phyloP scores from a whole-genome alignment of 2,329 filamentous ascomycete genomes.

The Neocucurbitaria cava region DNA sequence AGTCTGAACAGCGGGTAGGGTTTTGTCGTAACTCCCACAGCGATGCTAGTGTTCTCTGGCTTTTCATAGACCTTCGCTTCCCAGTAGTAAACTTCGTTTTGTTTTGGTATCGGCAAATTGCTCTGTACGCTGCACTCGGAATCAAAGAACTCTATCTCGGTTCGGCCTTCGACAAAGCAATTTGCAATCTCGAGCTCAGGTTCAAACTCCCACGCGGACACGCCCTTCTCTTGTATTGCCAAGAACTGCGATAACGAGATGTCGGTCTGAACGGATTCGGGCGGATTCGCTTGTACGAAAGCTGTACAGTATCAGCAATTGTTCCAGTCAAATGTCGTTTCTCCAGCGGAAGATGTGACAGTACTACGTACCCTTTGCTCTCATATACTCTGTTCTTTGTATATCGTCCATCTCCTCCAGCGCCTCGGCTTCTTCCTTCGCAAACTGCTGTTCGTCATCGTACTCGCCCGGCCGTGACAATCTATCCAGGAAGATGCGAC shows the following conservation, averaged over 20 bases:
- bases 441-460: constrained; percentile 95
- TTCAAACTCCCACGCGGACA: constrained; percentile 99
- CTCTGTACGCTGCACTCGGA: constrained; percentile 97
- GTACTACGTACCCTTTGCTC: constrained; percentile 80
- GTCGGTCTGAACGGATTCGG: constrained; percentile 93
- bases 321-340: not conserved
- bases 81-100: constrained; percentile 99
- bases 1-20: constrained; percentile 94
- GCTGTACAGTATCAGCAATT: constrained; percentile 60
- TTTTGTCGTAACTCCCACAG: constrained; percentile 94
- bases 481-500: constrained; percentile 90
- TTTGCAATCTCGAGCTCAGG: constrained; percentile 99
- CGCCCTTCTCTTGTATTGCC: constrained; percentile 98
- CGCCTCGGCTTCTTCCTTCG: constrained; percentile 91
- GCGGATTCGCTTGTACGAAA: constrained; percentile 91
- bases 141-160: constrained; percentile 98
- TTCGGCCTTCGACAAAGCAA: constrained; percentile 95
- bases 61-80: constrained; percentile 99
- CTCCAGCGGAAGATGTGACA: not conserved
- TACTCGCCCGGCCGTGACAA: constrained; percentile 94
- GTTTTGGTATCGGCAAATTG: constrained; percentile 95
- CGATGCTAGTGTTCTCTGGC: constrained; percentile 83
- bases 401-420: constrained; percentile 96
- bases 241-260: constrained; percentile 97
- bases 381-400: constrained; percentile 85